phyloP scores from a whole-genome alignment of 1,139 yeast species.

The Lodderomyces elongisporus region DNA sequence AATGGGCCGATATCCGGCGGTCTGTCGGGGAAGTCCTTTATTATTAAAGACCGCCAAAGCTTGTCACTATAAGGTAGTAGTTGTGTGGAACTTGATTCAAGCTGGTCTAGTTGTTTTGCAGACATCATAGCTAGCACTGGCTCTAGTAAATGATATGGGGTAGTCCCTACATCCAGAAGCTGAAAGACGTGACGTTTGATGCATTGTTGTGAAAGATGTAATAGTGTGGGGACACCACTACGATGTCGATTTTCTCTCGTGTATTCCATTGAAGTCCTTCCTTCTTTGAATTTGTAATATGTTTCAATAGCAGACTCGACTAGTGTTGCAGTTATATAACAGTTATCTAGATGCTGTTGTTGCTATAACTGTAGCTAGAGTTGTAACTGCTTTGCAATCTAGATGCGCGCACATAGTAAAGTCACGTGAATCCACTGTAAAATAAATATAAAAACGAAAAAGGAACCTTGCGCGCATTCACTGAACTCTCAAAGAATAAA shows the following conservation, averaged over 20 bases:
- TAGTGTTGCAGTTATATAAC: too few species aligned
- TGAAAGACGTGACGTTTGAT: conserved; percentile 9
- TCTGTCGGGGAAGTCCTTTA: conserved; percentile 47
- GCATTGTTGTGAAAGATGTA: conserved; percentile 8
- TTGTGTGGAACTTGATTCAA: conserved; percentile 42
- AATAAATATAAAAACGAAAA: too few species aligned
- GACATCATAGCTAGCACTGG: conserved; percentile 42
- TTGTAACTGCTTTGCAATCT: too few species aligned
- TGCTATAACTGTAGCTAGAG: too few species aligned
- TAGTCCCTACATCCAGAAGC: conserved; percentile 39
- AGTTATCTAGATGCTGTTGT: too few species aligned
- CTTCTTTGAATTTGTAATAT: too few species aligned
- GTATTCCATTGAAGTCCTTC: too few species aligned
- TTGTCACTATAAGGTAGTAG: conserved; percentile 46
- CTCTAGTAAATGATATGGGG: conserved; percentile 45
- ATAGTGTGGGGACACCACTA: conserved; percentile 10
- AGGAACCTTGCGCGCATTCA: too few species aligned
- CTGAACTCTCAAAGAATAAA: too few species aligned
- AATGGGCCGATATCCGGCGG: conserved; percentile 16
- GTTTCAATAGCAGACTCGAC: too few species aligned
- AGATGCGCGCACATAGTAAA: too few species aligned
- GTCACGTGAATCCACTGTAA: too few species aligned
- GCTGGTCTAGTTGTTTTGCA: conserved; percentile 40
- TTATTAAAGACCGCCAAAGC: conserved; percentile 44
- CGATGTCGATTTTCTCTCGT: conserved; percentile 4